phyloP scores from a whole-genome alignment of 352 stramenopile species.

The Pythium chondricola region DNA sequence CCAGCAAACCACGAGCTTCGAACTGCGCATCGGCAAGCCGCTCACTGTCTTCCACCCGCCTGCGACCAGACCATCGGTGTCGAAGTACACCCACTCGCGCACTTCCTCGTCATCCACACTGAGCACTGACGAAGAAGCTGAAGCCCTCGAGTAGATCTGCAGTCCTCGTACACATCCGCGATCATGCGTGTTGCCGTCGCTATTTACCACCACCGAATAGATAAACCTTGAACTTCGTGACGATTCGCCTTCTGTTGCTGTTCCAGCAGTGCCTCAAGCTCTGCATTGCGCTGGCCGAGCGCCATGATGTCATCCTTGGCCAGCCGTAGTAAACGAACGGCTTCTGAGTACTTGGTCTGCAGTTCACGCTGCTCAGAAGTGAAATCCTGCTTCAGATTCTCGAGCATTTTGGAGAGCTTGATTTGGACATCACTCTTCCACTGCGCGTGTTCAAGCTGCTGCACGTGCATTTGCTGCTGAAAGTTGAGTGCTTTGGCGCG shows the following conservation, averaged over 20 bases:
- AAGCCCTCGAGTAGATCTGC: neutral
- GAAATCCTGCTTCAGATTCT: conserved; percentile 48
- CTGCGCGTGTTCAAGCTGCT: conserved; percentile 50
- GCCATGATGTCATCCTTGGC: conserved; percentile 58
- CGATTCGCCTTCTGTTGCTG: conserved; percentile 12
- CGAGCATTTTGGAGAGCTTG: conserved; percentile 42
- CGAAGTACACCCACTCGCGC: neutral
- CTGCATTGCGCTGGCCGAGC: conserved; percentile 43
- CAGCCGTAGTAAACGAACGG: conserved; percentile 40
- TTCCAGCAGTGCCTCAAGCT: conserved; percentile 50
- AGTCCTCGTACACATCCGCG: neutral
- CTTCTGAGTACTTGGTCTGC: conserved; percentile 45
- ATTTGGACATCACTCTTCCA: conserved; percentile 42
- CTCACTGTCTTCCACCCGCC: neutral
- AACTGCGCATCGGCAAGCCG: conserved; percentile 11
- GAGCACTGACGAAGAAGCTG: neutral
- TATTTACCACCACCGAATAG: conserved; percentile 11
- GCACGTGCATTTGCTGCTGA: conserved; percentile 49
- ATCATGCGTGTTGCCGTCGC: neutral
- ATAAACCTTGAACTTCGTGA: conserved; percentile 7
- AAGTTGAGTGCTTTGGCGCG: conserved; percentile 36
- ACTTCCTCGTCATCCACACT: neutral
- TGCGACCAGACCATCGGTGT: neutral
- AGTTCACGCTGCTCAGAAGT: conserved; percentile 36
- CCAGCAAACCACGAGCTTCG: conserved; percentile 12